These are phyloP conservation scores for Cercospora nicotianae DNA, from an alignment of 2,329 filamentous ascomycete genomes.

Conservation along the genomic window DNA sequence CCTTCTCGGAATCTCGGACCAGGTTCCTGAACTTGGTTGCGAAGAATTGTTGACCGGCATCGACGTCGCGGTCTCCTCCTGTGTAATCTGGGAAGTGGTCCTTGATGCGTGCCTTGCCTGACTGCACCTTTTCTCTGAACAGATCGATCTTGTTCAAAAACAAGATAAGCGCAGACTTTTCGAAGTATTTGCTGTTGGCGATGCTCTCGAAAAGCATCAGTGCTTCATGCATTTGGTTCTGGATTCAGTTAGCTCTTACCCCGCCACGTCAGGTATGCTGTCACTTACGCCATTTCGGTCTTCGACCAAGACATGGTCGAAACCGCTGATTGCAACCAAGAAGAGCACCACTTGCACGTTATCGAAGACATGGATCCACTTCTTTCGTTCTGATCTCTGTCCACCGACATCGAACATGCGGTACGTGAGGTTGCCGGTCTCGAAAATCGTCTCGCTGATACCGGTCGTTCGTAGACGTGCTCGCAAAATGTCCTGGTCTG, in stretches of 20 bases:
- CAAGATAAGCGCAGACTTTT: conserved; percentile 53
- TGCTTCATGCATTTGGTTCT: conserved; percentile 59
- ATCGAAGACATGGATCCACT: conserved; percentile 97
- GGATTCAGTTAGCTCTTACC: conserved; percentile 13
- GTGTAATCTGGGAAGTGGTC: conserved; percentile 53
- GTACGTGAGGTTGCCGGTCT: conserved; percentile 87
- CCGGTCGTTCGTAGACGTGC: conserved; percentile 89
- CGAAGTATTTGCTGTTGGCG: conserved; percentile 54
- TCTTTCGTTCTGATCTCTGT: conserved; percentile 89
- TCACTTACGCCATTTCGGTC: conserved; percentile 85
- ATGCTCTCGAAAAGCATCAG: conserved; percentile 56
- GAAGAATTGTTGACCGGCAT: conserved; percentile 52
- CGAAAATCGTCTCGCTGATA: conserved; percentile 93
- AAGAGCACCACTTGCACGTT: conserved; percentile 91
- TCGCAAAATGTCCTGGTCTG: conserved; percentile 87
- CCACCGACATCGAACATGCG: conserved; percentile 96
- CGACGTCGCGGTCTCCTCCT: conserved; percentile 47
- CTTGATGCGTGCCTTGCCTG: conserved; percentile 49
- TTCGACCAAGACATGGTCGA: conserved; percentile 93
- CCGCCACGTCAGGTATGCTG: not conserved
- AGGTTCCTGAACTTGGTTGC: conserved; percentile 54
- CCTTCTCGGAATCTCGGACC: conserved; percentile 52
- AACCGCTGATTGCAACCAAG: conserved; percentile 91
- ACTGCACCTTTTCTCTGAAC: conserved; percentile 52
- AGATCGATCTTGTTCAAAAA: conserved; percentile 57